These are phyloP conservation scores for Metschnikowia lochheadii DNA, from an alignment of 805 yeast species.

Conservation along the genomic window DNA sequence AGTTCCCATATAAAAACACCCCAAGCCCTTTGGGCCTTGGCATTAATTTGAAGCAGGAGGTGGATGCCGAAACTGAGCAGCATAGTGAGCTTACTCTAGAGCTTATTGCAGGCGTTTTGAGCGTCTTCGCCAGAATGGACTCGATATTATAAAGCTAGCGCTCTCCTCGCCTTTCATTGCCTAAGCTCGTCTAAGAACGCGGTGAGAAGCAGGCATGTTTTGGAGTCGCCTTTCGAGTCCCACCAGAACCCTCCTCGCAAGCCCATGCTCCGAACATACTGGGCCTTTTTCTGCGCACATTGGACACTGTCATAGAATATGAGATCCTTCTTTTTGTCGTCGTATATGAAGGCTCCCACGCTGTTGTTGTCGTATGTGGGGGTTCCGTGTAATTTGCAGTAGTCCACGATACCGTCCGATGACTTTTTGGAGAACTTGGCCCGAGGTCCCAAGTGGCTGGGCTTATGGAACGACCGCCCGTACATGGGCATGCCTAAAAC, in stretches of 20 bases:
- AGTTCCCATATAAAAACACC: slow-evolving; percentile 68
- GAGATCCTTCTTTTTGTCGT: slow-evolving; percentile 6
- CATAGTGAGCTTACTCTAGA: slow-evolving; percentile 69
- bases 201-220: slow-evolving; percentile 39
- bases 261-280: slow-evolving; percentile 42
- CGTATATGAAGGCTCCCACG: slow-evolving; percentile 38
- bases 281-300: slow-evolving; percentile 54
- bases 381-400: slow-evolving; percentile 43
- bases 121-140: slow-evolving; percentile 90
- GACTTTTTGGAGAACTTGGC: slow-evolving; percentile 27
- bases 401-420: slow-evolving; percentile 44
- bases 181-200: slow-evolving; percentile 17
- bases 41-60: slow-evolving; percentile 59
- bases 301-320: slow-evolving; percentile 58
- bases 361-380: slow-evolving; percentile 51
- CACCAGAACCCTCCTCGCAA: slow-evolving; percentile 93
- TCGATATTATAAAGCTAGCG: slow-evolving; percentile 53
- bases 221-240: slow-evolving; percentile 81
- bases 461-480: slow-evolving; percentile 47
- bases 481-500: slow-evolving; percentile 86
- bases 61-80: slow-evolving; percentile 49
- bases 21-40: slow-evolving; percentile 66
- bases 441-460: slow-evolving; percentile 39
- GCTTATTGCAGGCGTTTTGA: slow-evolving; percentile 86
- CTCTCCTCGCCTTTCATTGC: not conserved